Evolutionary conservation across 305 asterid species (phyloP), one percentile per base, ranked within the genome.

Genomic region (Fraxinus greggii): DNA sequence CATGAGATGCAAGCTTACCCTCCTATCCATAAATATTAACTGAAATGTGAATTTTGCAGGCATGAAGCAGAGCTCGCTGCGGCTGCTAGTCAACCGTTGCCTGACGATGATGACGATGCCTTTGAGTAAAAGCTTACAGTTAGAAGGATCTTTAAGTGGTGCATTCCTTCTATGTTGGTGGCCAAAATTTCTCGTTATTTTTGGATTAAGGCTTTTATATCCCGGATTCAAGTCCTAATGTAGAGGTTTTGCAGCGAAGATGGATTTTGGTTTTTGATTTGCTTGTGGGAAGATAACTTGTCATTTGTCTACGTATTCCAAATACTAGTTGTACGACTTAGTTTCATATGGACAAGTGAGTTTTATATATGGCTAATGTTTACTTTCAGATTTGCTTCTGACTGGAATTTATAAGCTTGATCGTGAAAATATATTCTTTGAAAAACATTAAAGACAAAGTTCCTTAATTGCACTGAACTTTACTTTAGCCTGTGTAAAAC

Each of bases 81-180:
- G 24, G 91, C 90, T 28, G 89, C 90, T 6, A 72, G 36, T 59
- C 90, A 85, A 77, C 91, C 91, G 4, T 89, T 89, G 17, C 91
- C 91, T 1, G 91, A 88, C n/a, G 91, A 88, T 6, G 91, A 89
- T 31, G 91, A 89, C 17, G 91, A 89, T 32, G 42, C 91, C 8
- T 88, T 88, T 13, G 89, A 88, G 33, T 86, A 65, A 72, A 80
- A 10, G 12, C 12, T 54, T 36, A n/a, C 23, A 10, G 36, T 51
- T 74, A 35, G 54, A 29, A 40, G 12, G 63, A 26, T 42, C 33
- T 76, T 45, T 45, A 35, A 74, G 56, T 36, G 28, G 26, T 32
- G 29, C 35, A 38, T 75, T 75, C 33, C 17, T 75, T 76, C 40
- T 48, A 21, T 48, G 79, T 76, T 45, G 79, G 23, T 54, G 35